Base-by-base conservation (phyloP, 257 asterid species). In the Rhazya stricta region DNA sequence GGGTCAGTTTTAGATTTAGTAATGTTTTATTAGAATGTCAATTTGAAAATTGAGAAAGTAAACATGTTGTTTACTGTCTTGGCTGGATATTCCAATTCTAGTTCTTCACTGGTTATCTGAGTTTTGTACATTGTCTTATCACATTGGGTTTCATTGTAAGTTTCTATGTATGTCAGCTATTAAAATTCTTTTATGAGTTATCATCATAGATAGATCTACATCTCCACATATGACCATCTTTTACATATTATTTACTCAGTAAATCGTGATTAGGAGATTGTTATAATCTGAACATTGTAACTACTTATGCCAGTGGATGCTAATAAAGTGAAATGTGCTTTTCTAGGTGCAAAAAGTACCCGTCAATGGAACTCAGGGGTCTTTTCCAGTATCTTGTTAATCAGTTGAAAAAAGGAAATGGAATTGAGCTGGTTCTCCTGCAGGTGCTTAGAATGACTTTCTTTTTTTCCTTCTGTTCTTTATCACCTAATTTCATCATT, bases 321-420 rank as follows among this genome's bases (percentile, higher is more conserved):
- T 56, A 30, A 65, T 69, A 5, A 65, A 78, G 50, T 74, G 48
- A 16, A 36, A 71, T 80, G 71, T 25, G 45, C 29, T 82, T 79
- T 74, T 79, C 69, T 77, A 95, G 99, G 91, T 95, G 99, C 86
- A 95, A 95, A 86, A 95, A 95, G 80, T 95, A 95, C 68, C 99
- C 99, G 48, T 95, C 99, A 16, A 92, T 95, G 99, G 99, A 95
- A 83, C 95, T 95, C 78, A 84, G 98, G 83, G 99, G 99, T 60
- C 97, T 95, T 76, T 95, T 95, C 85, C 99, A 95, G 88, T 95
- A 95, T 84, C 98, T 95, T 76, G 96, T 88, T 34, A 92, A 95
- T 82, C 99, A 95, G 81, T 88, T 95, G 91, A 95, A 95, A 88
- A 92, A 87, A 82, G 99, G 99, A 74, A 83, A 79, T 83, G 99